A percentile compares a stretch with the other conserved stretches of the same genome.
These are phyloP conservation scores for Baorangia bicolor DNA, from an alignment of 768 basidiomycete species.

Conservation along the genomic window DNA sequence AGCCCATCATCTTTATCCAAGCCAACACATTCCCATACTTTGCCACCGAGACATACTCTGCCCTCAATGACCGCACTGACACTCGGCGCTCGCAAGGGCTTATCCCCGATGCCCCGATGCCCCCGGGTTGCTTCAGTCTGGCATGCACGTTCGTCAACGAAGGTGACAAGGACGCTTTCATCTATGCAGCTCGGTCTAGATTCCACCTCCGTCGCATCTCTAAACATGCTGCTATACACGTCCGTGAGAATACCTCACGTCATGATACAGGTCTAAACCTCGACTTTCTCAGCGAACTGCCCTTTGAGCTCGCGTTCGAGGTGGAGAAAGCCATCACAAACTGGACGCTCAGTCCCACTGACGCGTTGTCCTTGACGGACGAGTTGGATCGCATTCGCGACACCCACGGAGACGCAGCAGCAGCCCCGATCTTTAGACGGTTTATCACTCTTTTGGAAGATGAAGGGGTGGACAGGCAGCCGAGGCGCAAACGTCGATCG, in stretches of 20 bases:
- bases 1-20: constrained; percentile 30
- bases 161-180: constrained; percentile 30
- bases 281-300: constrained; percentile 26
- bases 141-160: constrained; percentile 29
- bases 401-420: constrained; percentile 12
- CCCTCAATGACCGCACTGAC: background rate
- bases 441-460: constrained; percentile 25
- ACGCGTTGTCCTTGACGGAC: constrained; percentile 23
- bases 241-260: constrained; percentile 17
- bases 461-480: background rate
- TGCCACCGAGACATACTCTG: background rate
- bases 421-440: constrained; percentile 23
- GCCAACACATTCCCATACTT: constrained; percentile 35
- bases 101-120: constrained; percentile 21
- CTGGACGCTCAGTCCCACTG: constrained; percentile 22
- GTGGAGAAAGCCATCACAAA: constrained; percentile 37
- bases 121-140: constrained; percentile 31
- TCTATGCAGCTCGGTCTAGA: constrained; percentile 19
- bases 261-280: constrained; percentile 11
- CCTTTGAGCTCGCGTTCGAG: constrained; percentile 39
- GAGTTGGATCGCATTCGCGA: constrained; percentile 22
- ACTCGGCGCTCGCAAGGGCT: constrained; percentile 28
- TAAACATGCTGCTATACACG: constrained; percentile 5
- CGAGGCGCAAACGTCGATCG: background rate
- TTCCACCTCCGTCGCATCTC: constrained; percentile 20